These are phyloP conservation scores for Pseudogymnoascus sp. DNA, from an alignment of 2,329 filamentous ascomycete species.

Conservation along the genomic window DNA sequence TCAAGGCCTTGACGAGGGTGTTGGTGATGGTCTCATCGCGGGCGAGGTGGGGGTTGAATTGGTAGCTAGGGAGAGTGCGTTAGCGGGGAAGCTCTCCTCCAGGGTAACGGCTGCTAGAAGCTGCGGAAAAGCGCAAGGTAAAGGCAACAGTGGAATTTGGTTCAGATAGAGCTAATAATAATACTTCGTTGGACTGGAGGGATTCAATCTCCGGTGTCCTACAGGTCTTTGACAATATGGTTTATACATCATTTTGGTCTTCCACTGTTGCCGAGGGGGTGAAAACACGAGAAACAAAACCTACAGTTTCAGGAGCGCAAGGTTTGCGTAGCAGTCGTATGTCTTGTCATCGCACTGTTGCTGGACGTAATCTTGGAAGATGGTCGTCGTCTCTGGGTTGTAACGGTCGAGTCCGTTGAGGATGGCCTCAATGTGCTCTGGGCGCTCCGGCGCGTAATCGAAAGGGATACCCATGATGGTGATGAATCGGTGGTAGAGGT, in stretches of 20 bases:
- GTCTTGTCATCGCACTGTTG: constrained; percentile 93
- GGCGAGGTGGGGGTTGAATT: constrained; percentile 97
- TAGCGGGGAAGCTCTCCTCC: neutral
- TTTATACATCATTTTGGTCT: constrained; percentile 14
- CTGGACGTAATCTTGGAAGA: constrained; percentile 89
- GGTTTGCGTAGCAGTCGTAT: constrained; percentile 93
- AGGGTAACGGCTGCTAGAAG: constrained; percentile 13
- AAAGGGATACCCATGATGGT: constrained; percentile 38
- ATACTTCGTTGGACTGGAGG: constrained; percentile 56
- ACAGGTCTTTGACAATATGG: constrained; percentile 53
- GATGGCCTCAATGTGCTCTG: constrained; percentile 84
- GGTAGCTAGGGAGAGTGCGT: constrained; percentile 58
- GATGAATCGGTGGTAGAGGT: neutral
- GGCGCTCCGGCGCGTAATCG: constrained; percentile 86
- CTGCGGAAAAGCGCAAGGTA: neutral
- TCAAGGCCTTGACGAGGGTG: constrained; percentile 95
- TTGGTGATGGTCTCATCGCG: constrained; percentile 98
- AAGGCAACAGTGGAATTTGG: constrained; percentile 15
- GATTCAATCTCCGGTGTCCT: constrained; percentile 47
- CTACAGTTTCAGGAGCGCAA: constrained; percentile 95
- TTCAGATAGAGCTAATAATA: constrained; percentile 71
- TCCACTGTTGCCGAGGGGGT: neutral
- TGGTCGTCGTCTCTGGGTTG: constrained; percentile 90
- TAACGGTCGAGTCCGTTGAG: constrained; percentile 97
- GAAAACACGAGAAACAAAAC: constrained; percentile 33